Percentiles rank a stretch among this genome's conserved stretches.
Evolutionary conservation across 768 basidiomycete species (phyloP).

Genomic region (Saitozyma podzolica): DNA sequence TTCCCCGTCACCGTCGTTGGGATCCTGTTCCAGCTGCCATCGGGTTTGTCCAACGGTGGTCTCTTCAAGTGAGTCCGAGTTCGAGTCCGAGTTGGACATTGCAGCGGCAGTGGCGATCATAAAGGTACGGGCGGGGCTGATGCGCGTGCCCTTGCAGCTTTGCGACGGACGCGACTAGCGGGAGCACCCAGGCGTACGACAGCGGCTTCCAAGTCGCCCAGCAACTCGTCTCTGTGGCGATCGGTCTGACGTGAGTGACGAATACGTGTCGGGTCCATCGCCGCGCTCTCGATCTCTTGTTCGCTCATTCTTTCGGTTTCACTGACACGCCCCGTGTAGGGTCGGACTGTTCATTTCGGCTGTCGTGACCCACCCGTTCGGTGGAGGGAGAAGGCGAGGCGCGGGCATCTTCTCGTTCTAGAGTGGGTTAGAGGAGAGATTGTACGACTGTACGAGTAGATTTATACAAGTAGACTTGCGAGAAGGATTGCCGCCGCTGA

Average conservation of each 20-base stretch:
- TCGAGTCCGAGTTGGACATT: not conserved
- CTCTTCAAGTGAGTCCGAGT: constrained; percentile 60
- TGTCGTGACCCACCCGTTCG: constrained; percentile 59
- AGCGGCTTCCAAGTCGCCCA: constrained; percentile 64
- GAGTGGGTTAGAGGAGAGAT: not conserved
- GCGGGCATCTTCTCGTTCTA: constrained; percentile 55
- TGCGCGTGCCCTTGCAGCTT: constrained; percentile 8
- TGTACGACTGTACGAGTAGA: too few relatives aligned
- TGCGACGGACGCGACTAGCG: constrained; percentile 42
- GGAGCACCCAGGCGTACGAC: constrained; percentile 61
- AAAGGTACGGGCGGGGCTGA: not conserved
- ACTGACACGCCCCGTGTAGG: constrained; percentile 56
- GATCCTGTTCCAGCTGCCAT: constrained; percentile 81
- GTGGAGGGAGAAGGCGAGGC: constrained; percentile 53
- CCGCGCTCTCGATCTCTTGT: not conserved
- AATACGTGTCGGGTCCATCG: not conserved
- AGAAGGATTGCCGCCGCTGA: too few relatives aligned
- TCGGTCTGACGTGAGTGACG: constrained; percentile 56
- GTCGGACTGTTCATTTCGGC: constrained; percentile 74
- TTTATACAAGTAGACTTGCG: too few relatives aligned
- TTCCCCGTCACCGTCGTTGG: constrained; percentile 82
- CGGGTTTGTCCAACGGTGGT: constrained; percentile 76
- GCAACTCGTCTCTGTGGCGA: constrained; percentile 72
- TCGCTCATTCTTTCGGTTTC: not conserved
- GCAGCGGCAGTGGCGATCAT: not conserved